A percentile compares a stretch with the other conserved stretches of the same genome.
phyloP scores from a whole-genome alignment of 169 alveolate genomes.

The Plasmodium yoelii region DNA sequence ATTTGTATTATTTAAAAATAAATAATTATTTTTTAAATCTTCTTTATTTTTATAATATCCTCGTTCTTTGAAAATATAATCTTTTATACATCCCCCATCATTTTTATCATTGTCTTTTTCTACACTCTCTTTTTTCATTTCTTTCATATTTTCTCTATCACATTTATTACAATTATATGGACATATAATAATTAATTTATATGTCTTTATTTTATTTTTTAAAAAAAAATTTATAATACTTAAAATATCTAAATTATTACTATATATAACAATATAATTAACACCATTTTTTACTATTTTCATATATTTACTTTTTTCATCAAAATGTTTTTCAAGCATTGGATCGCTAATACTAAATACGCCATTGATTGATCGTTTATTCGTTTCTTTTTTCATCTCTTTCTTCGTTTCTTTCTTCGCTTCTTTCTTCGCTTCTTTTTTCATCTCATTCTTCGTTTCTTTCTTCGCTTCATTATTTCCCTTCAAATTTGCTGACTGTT shows the following conservation, averaged over 20 bases:
- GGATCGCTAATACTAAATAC: slow-evolving; percentile 69
- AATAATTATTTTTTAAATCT: slow-evolving; percentile 36
- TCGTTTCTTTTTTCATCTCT: background rate
- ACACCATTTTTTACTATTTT: slow-evolving; percentile 48
- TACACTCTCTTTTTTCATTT: background rate
- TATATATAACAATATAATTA: slow-evolving; percentile 46
- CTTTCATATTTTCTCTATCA: background rate
- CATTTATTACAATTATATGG: slow-evolving; percentile 57
- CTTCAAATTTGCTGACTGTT: background rate
- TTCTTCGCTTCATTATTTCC: background rate
- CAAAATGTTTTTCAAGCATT: slow-evolving; percentile 46
- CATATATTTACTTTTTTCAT: slow-evolving; percentile 51
- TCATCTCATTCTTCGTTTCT: background rate
- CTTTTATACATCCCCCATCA: background rate
- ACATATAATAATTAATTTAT: slow-evolving; percentile 36
- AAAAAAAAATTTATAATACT: slow-evolving; percentile 40
- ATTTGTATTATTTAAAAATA: slow-evolving; percentile 12
- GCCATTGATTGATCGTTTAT: slow-evolving; percentile 27
- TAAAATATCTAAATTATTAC: slow-evolving; percentile 42
- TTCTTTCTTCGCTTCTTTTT: background rate
- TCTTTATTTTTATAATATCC: slow-evolving; percentile 19
- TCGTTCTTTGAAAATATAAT: slow-evolving; percentile 14
- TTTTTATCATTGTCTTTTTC: background rate
- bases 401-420: slow-evolving; percentile 6
- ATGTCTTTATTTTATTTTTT: slow-evolving; percentile 18